phyloP scores from a whole-genome alignment of 495 filamentous ascomycete genomes.

The Cercophora sp. region DNA sequence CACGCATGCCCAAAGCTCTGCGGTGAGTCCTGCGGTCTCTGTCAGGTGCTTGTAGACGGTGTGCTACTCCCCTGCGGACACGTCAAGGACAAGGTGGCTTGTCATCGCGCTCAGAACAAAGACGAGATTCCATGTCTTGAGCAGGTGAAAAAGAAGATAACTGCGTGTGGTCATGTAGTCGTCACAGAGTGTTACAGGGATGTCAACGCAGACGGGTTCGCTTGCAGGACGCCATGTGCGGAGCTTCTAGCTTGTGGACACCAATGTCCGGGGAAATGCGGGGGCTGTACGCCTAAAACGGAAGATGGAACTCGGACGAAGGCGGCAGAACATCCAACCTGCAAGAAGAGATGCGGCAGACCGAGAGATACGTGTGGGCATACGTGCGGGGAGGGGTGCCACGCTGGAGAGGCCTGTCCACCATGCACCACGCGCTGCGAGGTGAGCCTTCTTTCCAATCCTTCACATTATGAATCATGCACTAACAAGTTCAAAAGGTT shows the following conservation, averaged over 20 bases:
- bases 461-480: not conserved
- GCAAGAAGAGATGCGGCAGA: conserved; percentile 49
- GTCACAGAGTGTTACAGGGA: conserved; percentile 47
- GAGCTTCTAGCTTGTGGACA: conserved; percentile 56
- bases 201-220: conserved; percentile 28
- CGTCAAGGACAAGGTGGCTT: conserved; percentile 39
- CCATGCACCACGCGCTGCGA: conserved; percentile 54
- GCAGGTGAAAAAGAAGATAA: conserved; percentile 40
- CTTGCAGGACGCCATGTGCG: conserved; percentile 47
- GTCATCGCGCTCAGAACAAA: conserved; percentile 34
- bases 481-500: conserved; percentile 6
- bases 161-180: conserved; percentile 51
- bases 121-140: conserved; percentile 23
- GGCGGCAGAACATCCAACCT: conserved; percentile 44
- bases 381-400: conserved; percentile 24
- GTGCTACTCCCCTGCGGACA: conserved; percentile 59
- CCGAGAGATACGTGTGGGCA: conserved; percentile 57
- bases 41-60: conserved; percentile 2
- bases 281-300: conserved; percentile 34
- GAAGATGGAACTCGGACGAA: conserved; percentile 14
- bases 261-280: conserved; percentile 51
- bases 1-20: conserved; percentile 60
- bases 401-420: conserved; percentile 39
- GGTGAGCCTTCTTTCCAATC: conserved; percentile 25
- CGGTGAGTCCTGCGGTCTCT: conserved; percentile 44